A percentile compares a stretch with the other conserved stretches of the same genome.
Evolutionary conservation across 1,139 yeast genomes (phyloP).

Genomic region (Taphrina flavorubra): DNA sequence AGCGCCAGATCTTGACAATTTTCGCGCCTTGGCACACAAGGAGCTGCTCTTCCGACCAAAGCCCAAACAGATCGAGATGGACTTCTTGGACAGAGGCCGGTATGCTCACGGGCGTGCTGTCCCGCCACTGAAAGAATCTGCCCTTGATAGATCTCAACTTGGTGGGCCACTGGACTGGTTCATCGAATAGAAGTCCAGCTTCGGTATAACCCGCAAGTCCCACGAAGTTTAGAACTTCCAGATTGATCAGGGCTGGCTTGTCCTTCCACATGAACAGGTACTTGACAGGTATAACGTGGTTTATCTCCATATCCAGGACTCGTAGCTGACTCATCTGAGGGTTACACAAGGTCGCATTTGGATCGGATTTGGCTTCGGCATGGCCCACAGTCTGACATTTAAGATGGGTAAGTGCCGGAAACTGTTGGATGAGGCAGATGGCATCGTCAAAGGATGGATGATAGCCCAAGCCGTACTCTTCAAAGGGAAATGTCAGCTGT

Average conservation of each 20-base stretch:
- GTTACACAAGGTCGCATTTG: background rate
- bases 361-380: background rate
- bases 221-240: background rate
- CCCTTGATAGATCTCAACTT: background rate
- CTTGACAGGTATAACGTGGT: background rate
- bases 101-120: background rate
- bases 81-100: background rate
- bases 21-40: background rate
- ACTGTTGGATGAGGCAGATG: slow-evolving; percentile 5
- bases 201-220: background rate
- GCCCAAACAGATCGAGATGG: background rate
- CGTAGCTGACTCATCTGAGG: background rate
- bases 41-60: background rate
- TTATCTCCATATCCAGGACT: background rate
- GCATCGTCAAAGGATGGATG: background rate
- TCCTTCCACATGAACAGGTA: background rate
- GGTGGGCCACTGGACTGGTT: background rate
- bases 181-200: slow-evolving; percentile 3
- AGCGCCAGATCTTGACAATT: background rate
- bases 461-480: background rate
- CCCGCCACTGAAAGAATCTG: background rate
- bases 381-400: background rate
- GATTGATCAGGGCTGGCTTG: background rate
- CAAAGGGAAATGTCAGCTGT: background rate
- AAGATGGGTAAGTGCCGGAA: background rate